Conservation (phyloP, 2,329 filamentous ascomycete species). For the Aspergillus latus region DNA sequence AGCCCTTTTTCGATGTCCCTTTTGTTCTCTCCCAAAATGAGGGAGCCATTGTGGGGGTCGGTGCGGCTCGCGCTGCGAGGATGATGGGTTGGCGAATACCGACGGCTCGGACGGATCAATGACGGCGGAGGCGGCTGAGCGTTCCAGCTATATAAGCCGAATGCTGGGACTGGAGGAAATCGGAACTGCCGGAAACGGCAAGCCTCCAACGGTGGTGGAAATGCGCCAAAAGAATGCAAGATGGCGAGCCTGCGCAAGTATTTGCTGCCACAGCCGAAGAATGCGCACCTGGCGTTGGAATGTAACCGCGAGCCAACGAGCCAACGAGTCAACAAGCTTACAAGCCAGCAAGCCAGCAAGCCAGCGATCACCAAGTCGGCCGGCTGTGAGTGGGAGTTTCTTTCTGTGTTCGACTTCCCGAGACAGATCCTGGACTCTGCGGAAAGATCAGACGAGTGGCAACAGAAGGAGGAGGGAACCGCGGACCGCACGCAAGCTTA, state of each 20-base stretch:
- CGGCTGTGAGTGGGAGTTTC: not conserved
- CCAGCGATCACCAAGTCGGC: not conserved
- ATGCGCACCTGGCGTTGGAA: conserved; percentile 20
- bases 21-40: conserved; percentile 58
- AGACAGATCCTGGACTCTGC: not conserved
- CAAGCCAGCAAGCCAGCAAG: no score
- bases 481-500: conserved; percentile 3
- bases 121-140: not conserved
- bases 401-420: not conserved
- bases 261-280: conserved; percentile 19
- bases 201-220: conserved; percentile 16
- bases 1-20: conserved; percentile 60
- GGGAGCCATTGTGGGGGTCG: conserved; percentile 42
- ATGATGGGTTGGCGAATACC: not conserved
- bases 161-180: not conserved
- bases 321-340: no score
- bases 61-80: not conserved
- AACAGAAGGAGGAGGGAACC: conserved; percentile 13
- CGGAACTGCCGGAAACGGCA: conserved; percentile 20
- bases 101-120: not conserved
- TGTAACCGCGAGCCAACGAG: conserved; percentile 5
- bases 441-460: conserved; percentile 13
- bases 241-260: conserved; percentile 8
- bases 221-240: conserved; percentile 17
- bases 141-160: conserved; percentile 13